Conservation (phyloP, 2,329 filamentous ascomycete species). For the Knufia petricola region DNA sequence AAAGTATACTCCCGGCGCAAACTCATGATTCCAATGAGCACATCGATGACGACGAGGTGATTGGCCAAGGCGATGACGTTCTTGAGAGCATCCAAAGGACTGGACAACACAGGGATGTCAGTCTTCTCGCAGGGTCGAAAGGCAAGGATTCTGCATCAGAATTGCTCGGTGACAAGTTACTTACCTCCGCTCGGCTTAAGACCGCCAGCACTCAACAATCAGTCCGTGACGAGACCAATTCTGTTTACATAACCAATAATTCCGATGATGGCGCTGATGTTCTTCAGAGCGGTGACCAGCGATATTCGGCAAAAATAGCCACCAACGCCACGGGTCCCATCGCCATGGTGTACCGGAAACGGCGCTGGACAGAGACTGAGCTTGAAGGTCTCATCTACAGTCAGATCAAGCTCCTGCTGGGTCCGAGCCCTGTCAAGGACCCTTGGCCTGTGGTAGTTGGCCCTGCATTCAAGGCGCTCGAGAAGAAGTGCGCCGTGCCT, state of each 20-base stretch:
- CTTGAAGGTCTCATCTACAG: neutral
- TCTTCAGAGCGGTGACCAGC: neutral
- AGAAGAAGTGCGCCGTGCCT: neutral
- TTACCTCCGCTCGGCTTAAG: too few species aligned
- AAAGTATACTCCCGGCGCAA: constrained; percentile 28
- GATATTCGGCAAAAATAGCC: neutral
- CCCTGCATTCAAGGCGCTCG: neutral
- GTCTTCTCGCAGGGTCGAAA: too few species aligned
- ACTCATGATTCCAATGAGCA: neutral
- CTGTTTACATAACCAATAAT: neutral
- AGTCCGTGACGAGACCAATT: neutral
- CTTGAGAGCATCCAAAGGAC: neutral
- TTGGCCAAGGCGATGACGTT: neutral
- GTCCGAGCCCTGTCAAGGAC: neutral
- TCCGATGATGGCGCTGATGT: neutral
- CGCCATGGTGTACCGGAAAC: constrained; percentile 12
- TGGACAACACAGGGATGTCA: too few species aligned
- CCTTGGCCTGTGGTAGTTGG: neutral
- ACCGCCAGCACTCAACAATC: too few species aligned
- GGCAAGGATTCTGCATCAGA: too few species aligned
- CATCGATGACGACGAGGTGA: neutral
- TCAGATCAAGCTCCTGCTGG: neutral
- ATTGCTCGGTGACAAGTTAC: too few species aligned
- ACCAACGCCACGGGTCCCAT: neutral
- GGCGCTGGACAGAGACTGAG: constrained; percentile 48